These are phyloP conservation scores for Prunus salicina DNA, from an alignment of 306 rosid genomes.

Conservation along the genomic window DNA sequence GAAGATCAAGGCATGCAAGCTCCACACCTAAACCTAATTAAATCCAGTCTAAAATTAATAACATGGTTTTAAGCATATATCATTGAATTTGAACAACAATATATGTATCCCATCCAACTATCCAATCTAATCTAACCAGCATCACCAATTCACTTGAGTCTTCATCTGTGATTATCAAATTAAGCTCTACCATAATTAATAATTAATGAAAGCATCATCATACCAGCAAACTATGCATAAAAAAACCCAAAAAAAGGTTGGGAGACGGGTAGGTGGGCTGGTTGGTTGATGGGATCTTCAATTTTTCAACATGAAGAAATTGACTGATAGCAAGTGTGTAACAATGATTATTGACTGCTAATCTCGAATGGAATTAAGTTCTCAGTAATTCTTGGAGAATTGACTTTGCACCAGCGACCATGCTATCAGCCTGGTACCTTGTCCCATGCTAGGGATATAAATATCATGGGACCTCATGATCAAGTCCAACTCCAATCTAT, in stretches of 20 bases:
- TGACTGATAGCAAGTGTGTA: background rate
- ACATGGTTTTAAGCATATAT: too few species aligned
- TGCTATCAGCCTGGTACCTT: too few species aligned
- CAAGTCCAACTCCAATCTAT: background rate
- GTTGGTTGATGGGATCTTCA: background rate
- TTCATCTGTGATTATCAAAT: background rate
- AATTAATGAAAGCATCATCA: background rate
- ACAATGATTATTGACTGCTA: too few species aligned
- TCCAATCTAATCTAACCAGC: background rate
- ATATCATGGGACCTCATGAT: background rate
- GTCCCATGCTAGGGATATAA: too few species aligned
- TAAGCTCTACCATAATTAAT: background rate
- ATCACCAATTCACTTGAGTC: background rate
- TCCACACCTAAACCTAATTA: background rate
- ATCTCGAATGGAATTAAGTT: too few species aligned
- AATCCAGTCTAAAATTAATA: conserved; percentile 2
- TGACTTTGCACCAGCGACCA: background rate
- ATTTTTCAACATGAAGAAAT: background rate
- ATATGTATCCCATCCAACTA: too few species aligned
- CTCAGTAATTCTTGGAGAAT: background rate
- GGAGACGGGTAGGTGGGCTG: background rate
- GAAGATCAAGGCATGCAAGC: conserved; percentile 34
- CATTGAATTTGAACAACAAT: too few species aligned
- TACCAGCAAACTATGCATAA: background rate
- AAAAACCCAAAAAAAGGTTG: background rate